phyloP scores from a whole-genome alignment of 208 protist species.

The Wallacemonas sp. region DNA sequence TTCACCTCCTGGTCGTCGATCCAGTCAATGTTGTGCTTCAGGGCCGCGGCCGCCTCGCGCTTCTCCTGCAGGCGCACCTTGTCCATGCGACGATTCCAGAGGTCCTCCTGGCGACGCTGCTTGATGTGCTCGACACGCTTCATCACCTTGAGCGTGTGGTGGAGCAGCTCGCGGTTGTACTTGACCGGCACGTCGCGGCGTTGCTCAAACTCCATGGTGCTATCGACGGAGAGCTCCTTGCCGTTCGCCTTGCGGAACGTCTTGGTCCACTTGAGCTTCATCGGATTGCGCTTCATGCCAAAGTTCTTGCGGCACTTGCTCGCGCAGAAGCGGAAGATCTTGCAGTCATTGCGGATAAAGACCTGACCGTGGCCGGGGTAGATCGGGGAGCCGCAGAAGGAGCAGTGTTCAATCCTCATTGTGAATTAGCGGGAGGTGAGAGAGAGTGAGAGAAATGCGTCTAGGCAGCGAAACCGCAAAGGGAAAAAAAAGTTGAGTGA shows the following conservation, averaged over 20 bases:
- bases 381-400: slow-evolving; percentile 96
- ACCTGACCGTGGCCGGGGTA: slow-evolving; percentile 99
- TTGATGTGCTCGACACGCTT: slow-evolving; percentile 97
- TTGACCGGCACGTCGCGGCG: slow-evolving; percentile 97
- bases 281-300: slow-evolving; percentile 99
- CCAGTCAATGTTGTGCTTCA: slow-evolving; percentile 95
- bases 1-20: slow-evolving; percentile 88
- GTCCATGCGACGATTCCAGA: slow-evolving; percentile 94
- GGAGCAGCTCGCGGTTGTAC: slow-evolving; percentile 99
- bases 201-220: slow-evolving; percentile 99
- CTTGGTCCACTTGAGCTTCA: slow-evolving; percentile 99
- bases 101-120: slow-evolving; percentile 89
- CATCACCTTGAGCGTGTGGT: slow-evolving; percentile 96
- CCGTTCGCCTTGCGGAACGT: slow-evolving; percentile 97
- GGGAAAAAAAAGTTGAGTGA: not conserved
- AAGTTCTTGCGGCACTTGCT: slow-evolving; percentile 99
- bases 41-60: slow-evolving; percentile 78
- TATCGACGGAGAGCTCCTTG: slow-evolving; percentile 98
- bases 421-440: not conserved
- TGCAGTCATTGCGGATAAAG: slow-evolving; percentile 99
- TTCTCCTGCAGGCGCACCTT: slow-evolving; percentile 70
- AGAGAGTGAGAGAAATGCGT: not conserved
- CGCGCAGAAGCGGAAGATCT: slow-evolving; percentile 97
- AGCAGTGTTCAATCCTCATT: slow-evolving; percentile 99
- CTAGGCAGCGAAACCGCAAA: no score